Base-by-base conservation (phyloP, 768 basidiomycete species). In the Auriscalpium vulgare region DNA sequence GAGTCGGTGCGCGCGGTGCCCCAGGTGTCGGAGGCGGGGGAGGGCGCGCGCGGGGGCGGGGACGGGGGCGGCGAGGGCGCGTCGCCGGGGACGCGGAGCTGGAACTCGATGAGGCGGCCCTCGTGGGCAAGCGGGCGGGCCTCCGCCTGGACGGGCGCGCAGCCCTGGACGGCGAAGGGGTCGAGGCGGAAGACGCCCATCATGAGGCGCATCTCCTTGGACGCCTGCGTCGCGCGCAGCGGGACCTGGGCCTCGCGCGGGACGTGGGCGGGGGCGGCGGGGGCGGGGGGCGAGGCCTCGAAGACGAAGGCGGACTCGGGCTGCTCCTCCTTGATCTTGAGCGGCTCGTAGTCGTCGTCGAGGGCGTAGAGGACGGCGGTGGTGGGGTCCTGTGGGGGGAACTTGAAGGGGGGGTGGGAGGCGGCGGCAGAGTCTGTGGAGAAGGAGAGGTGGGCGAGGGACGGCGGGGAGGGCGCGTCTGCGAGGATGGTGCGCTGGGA, bases 151-250 rank as follows among this genome's bases (percentile, higher is more conserved):
- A 29, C 29, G 51, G 50, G 61, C 17, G 44, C 59, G 50, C 55
- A 62, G 10, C 59, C 61, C 43, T 69, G 68, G 21, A 70, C 66
- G 35, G 86, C 78, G 62, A 90, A 90, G 0, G 86, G 87, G 67
- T 89, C 85, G 62, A 89, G 76, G 8, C 88, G 78, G 67, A 90
- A 87, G 19, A 83, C 81, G 45, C 80, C 80, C 88, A 91, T 91
- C 82, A 88, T 82, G 49, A 73, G 72, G 53, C 83, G 79, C 88
- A 88, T 88, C 46, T 79, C 76, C 47, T 78, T 76, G 58, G 78
- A 76, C 1, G 87, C 88, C 63, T 88, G 83, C 0, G 85, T 88
- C 8, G 87, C 88, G 47, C 88, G 85, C 13, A 88, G 76, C 8
- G 88, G 87, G 1, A 88, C 87, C 64, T 68, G 61, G 4, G 61